A percentile compares a stretch with the other conserved stretches of the same genome.
Evolutionary conservation across 1,284 basidiomycete genomes (phyloP).

Genomic region (Pseudozyma hubeiensis): DNA sequence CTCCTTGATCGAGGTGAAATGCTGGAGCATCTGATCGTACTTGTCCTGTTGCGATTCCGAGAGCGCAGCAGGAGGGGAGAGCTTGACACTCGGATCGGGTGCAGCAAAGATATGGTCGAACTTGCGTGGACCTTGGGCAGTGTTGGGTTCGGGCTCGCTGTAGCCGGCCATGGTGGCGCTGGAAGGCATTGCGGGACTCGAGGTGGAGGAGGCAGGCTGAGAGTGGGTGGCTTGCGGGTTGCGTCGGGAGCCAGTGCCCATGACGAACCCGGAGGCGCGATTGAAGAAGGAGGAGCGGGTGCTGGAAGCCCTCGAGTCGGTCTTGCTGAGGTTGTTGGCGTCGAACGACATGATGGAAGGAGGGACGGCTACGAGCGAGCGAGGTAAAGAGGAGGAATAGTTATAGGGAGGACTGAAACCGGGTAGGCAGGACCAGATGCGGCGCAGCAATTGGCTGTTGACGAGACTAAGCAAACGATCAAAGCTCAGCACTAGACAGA

Average conservation of each 20-base stretch:
- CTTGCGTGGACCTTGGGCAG: conserved; percentile 17
- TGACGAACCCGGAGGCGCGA: conserved; percentile 44
- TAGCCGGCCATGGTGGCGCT: background rate
- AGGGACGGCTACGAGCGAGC: conserved; percentile 1
- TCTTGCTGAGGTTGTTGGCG: conserved; percentile 20
- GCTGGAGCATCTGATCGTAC: conserved; percentile 52
- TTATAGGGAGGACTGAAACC: background rate
- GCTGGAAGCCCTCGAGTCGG: conserved; percentile 39
- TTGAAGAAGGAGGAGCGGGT: conserved; percentile 39
- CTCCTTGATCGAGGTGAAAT: conserved; percentile 48
- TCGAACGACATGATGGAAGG: conserved; percentile 39
- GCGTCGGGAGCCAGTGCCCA: conserved; percentile 31
- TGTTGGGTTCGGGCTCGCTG: conserved; percentile 4
- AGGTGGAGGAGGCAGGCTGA: conserved; percentile 17
- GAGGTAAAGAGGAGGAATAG: background rate
- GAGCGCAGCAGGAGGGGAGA: conserved; percentile 39
- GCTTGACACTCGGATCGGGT: conserved; percentile 52
- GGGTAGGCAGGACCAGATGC: too few species aligned
- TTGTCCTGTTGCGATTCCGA: conserved; percentile 51
- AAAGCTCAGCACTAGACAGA: background rate
- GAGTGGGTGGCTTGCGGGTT: conserved; percentile 18
- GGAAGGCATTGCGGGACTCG: conserved; percentile 6
- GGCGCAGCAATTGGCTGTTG: too few species aligned
- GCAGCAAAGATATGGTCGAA: conserved; percentile 54
- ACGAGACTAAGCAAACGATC: background rate